A percentile compares a stretch with the other conserved stretches of the same genome.
These are phyloP conservation scores for Arthrinium phaeospermum DNA, from an alignment of 2,329 filamentous ascomycete species.

Conservation along the genomic window DNA sequence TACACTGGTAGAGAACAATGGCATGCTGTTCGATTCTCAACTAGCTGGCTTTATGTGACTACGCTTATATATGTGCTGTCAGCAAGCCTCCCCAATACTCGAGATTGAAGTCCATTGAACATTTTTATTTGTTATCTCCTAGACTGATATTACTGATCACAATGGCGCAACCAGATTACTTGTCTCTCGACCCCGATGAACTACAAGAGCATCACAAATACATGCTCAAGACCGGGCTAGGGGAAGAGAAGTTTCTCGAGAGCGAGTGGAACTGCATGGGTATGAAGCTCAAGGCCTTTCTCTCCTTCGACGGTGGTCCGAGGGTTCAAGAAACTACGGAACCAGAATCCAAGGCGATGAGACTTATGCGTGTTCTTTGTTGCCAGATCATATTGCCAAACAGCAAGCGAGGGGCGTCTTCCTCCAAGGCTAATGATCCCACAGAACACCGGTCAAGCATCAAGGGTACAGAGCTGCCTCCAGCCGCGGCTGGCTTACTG, in stretches of 20 bases:
- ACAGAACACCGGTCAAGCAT: background rate
- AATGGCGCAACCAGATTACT: background rate
- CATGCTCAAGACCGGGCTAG: background rate
- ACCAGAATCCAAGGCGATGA: background rate
- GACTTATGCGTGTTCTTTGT: background rate
- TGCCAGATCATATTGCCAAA: background rate
- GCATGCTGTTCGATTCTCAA: background rate
- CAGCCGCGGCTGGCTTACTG: background rate
- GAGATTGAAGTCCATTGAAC: background rate
- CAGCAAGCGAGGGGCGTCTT: background rate
- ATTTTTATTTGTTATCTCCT: background rate
- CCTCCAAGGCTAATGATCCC: background rate
- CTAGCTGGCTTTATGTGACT: background rate
- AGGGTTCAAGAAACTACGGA: background rate
- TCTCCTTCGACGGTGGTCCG: background rate
- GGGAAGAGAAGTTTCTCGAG: background rate
- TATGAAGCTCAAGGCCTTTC: background rate
- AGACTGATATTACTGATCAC: background rate
- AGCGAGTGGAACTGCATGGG: constrained; percentile 5
- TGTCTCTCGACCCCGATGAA: background rate
- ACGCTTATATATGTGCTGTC: background rate
- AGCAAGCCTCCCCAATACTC: background rate
- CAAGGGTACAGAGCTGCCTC: background rate
- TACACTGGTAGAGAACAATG: background rate
- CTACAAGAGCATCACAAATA: background rate